Conservation (phyloP, 352 stramenopile species). For the Salisapilia sapeloensis region DNA sequence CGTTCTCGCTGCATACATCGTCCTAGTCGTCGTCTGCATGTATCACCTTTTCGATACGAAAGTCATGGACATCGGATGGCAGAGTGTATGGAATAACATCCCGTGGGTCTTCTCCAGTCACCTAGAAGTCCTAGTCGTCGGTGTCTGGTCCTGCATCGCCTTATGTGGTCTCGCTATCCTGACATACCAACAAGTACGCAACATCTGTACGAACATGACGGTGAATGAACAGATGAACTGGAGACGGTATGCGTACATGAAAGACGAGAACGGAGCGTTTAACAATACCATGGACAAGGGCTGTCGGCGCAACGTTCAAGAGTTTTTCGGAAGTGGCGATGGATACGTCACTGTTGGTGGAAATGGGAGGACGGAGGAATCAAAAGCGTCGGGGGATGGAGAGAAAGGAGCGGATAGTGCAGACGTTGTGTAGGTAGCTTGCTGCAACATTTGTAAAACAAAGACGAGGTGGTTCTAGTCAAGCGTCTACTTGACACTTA, state of each 20-base stretch:
- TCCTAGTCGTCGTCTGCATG: constrained; percentile 18
- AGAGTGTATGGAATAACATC: constrained; percentile 46
- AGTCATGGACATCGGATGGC: constrained; percentile 15
- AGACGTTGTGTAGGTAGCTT: no score
- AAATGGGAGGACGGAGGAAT: no score
- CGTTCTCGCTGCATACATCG: constrained; percentile 23
- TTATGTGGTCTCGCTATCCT: constrained; percentile 35
- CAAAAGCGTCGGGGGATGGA: no score
- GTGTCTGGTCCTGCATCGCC: constrained; percentile 30
- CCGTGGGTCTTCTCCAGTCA: constrained; percentile 26
- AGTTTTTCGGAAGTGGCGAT: no score
- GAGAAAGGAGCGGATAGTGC: no score
- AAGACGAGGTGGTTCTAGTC: no score
- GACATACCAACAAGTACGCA: constrained; percentile 41
- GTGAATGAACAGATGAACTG: constrained; percentile 79
- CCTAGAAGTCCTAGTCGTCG: constrained; percentile 38
- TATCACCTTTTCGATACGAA: constrained; percentile 7
- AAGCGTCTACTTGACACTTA: no score
- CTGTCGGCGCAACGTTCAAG: constrained; percentile 16
- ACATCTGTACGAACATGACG: constrained; percentile 51
- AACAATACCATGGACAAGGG: constrained; percentile 26
- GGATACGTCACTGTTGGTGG: no score
- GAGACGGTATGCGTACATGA: constrained; percentile 57
- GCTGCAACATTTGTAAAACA: no score
- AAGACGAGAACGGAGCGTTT: constrained; percentile 2